phyloP scores from a whole-genome alignment of 352 stramenopile species.

The Pythium graminicola region DNA sequence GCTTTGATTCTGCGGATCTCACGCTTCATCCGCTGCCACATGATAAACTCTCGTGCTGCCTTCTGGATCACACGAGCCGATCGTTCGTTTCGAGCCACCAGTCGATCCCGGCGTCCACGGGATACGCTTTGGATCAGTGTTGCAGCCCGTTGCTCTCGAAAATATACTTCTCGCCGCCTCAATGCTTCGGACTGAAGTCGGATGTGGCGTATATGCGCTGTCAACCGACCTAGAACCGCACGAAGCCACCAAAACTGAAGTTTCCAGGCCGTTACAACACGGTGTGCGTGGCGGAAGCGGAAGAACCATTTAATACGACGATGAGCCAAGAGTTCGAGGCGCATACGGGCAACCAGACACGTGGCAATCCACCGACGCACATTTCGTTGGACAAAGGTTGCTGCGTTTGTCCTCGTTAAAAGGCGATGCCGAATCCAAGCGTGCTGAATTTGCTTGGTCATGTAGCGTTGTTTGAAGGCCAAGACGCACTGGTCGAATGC shows the following conservation, averaged over 20 bases:
- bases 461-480: constrained; percentile 35
- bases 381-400: constrained; percentile 40
- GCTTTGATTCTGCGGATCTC: constrained; percentile 32
- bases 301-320: constrained; percentile 81
- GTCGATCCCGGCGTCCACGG: constrained; percentile 37
- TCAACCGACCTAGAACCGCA: constrained; percentile 37
- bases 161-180: constrained; percentile 17
- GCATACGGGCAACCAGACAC: constrained; percentile 24
- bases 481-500: constrained; percentile 39
- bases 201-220: constrained; percentile 32
- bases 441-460: constrained; percentile 38
- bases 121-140: constrained; percentile 45
- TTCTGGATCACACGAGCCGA: constrained; percentile 43
- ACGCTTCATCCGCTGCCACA: constrained; percentile 31
- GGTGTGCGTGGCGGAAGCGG: constrained; percentile 39
- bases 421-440: constrained; percentile 30
- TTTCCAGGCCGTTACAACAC: constrained; percentile 29
- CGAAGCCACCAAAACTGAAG: constrained; percentile 77
- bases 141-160: constrained; percentile 29
- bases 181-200: constrained; percentile 15
- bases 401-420: constrained; percentile 25
- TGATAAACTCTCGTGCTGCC: constrained; percentile 31
- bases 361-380: constrained; percentile 31
- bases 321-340: constrained; percentile 39
- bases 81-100: constrained; percentile 32